Base-by-base conservation (phyloP, 768 basidiomycete species). In the Hygrophoropsis aurantiaca region DNA sequence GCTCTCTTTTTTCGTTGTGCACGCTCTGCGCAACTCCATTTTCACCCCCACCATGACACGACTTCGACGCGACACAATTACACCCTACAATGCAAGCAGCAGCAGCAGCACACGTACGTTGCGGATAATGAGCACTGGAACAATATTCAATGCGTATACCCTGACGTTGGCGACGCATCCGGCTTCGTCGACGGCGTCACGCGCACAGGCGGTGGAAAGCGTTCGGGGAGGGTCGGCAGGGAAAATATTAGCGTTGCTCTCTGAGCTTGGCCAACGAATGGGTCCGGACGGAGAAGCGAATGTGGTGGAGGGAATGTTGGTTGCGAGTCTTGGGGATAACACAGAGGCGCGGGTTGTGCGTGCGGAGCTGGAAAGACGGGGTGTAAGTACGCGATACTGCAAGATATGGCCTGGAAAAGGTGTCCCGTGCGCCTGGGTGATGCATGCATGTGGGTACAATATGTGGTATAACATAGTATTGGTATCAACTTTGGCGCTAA, bases 391-490 rank as follows among this genome's bases (percentile, higher is more conserved):
- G 24, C 75, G 78, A 41, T 87, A 81, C 56, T 85, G 85, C 69
- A 88, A 89, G 65, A 62, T 87, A 18, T 84, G 84, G 81, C 78
- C 80, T 21, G 78, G 78, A 9, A 77, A 80, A 13, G 82, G 85
- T 41, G 86, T 91, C 19, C 90, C 90, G 1, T 80, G 77, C 42
- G 88, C 90, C 15, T 93, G 89, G 87, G 81, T 93, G 27, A 58
- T 93, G 23, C 81, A 88, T 66, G 77, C 87, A 41, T 78, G 87
- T 85, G 58, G 52, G 76, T 55, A 10, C 16, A 26, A 25, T 23
- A 11, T 43, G 9, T n/a, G n/a, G n/a, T n/a, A n/a, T n/a, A n/a
- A 1, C 15, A 5, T 44, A 19, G 20, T 26, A n/a, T n/a, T n/a
- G n/a, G n/a, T n/a, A n/a, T n/a, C n/a, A n/a, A n/a, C 47, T 42